Base-by-base conservation (phyloP, 768 basidiomycete genomes). In the Leccinum rimulosum region DNA sequence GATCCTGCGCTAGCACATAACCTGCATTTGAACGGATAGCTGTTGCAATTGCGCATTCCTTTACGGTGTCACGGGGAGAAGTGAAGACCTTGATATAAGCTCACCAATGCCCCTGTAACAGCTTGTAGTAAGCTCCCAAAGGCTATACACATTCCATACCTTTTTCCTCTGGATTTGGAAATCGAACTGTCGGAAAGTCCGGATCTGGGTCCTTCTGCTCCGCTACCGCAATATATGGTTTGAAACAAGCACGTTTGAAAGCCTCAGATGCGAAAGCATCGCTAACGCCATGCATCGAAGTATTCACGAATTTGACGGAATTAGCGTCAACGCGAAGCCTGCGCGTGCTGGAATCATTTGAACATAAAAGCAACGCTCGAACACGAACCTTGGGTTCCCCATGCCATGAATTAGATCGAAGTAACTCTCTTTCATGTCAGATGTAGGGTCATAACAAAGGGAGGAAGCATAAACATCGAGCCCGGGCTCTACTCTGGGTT, bases 161-260 rank as follows among this genome's bases (percentile, higher is more conserved):
- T 73, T 90, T 87, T 71, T 95, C 93, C 71, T 95, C 93, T 2
- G 93, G 93, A 67, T 95, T 95, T 2, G 93, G 93, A 70, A 91
- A 94, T 22, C 74, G 75, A 17, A 95, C 89, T 5, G 93, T 93
- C 4, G 91, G 84, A 66, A 95, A 95, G 30, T 93, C 84, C 5
- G 93, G 91, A 73, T 95, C 88, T 2, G 94, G 90, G 3, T 75
- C 56, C 61, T 82, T 80, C 71, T 95, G 93, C 61, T 85, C 80
- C 53, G 69, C 66, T 11, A 93, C 89, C 2, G 85, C 80, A 10
- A 80, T 76, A 68, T 82, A 87, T 1, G 82, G 78, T 17, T 77
- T 66, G 59, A 92, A 85, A 6, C 85, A 85, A 58, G 84, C 85
- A 3, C 73, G 60, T 40, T 77, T 73, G 59, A 95, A 88, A 0